Evolutionary conservation across 305 asterid genomes (phyloP).

Genomic region (Euphrasia arctica): DNA sequence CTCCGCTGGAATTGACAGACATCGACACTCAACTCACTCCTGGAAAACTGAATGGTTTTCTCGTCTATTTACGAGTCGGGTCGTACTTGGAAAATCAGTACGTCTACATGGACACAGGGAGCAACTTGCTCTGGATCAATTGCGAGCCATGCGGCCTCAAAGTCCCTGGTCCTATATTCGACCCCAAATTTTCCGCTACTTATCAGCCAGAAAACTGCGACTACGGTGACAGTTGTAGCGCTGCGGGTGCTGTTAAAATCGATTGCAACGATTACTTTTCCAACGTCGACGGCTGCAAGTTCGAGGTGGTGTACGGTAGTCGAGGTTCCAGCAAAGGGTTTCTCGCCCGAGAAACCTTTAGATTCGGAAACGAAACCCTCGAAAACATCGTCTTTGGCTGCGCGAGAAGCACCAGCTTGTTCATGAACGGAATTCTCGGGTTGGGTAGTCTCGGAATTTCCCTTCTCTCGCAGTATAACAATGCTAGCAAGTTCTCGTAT

Average conservation of each 20-base stretch:
- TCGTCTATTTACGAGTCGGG: background rate
- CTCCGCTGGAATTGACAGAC: background rate
- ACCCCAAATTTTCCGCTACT: background rate
- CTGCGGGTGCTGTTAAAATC: background rate
- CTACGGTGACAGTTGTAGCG: background rate
- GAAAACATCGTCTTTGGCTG: background rate
- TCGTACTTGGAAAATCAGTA: background rate
- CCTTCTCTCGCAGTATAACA: background rate
- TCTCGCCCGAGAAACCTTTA: constrained; percentile 9
- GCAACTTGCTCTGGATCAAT: constrained; percentile 6
- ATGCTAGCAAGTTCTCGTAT: background rate
- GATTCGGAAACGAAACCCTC: background rate
- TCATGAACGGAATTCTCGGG: background rate
- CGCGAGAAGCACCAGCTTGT: background rate
- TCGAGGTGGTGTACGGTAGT: background rate
- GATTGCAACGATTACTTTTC: background rate
- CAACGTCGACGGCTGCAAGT: background rate
- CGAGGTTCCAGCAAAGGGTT: background rate
- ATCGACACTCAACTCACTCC: background rate
- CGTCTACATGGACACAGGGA: background rate
- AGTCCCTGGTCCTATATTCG: background rate
- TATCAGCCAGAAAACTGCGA: background rate
- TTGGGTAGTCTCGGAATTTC: background rate
- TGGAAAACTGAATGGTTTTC: background rate
- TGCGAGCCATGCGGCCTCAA: constrained; percentile 5